Base-by-base conservation (phyloP, 2,329 filamentous ascomycete genomes). In the Talaromyces sp. region DNA sequence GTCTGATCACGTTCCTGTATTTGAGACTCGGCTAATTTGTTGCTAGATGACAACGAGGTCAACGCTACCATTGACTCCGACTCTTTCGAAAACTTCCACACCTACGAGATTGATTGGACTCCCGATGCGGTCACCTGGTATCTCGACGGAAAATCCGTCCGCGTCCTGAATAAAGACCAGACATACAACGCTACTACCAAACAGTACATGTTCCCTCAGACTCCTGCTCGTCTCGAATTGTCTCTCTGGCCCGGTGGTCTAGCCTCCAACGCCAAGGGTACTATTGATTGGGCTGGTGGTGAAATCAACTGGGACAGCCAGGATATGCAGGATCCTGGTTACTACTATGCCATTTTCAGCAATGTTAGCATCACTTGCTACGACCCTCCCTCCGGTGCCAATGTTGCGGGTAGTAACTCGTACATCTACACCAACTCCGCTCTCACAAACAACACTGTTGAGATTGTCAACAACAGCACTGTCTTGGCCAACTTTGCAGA, bases 211-310 rank as follows among this genome's bases (percentile, higher is more conserved):
- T 99, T 86, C 83, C 95, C 95, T 7, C 95, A 98, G 81, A 96
- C 93, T 0, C 95, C 95, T 3, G 81, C 93, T 17, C 91, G 94
- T 71, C 86, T 99, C 61, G 92, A 97, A 82, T 85, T 99, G 60
- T 98, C 95, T 17, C 88, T 99, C 73, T 99, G 95, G 95, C 95
- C 95, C 47, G 95, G 92, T 73, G 95, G 95, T 75, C 86, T 91
- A 56, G 80, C 87, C 10, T 85, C 84, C 74, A 97, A 97, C 77
- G 90, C 86, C 47, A 75, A 90, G 76, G 95, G 95, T 64, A 98
- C 95, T 39, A 86, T 97, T 69, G 84, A 89, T 62, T 99, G 95
- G 95, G 92, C 94, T 19, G 95, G 95, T 74, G 95, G 95, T 71
- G 81, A 86, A 61, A 94, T 99, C 69, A 85, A 96, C 83, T 99